Evolutionary conservation across 345 rosid genomes (phyloP).

Genomic region (Linum trigynum): DNA sequence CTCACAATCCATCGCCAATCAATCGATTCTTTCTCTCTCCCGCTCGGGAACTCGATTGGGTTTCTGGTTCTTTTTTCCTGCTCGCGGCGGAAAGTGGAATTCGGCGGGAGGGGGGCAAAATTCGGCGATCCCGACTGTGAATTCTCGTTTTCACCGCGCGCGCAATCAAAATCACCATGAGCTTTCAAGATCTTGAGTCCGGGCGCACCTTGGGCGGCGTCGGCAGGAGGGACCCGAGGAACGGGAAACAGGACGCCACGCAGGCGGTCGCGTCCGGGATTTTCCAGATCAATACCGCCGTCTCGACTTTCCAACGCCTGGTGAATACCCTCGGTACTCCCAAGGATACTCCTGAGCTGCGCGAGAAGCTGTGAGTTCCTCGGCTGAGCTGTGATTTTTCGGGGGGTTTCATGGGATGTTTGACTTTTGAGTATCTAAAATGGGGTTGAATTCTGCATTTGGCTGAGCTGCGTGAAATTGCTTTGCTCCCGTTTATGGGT

Average conservation of each 20-base stretch:
- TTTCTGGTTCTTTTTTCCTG: too few relatives aligned
- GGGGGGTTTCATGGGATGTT: neutral
- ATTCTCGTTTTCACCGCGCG: neutral
- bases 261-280: conserved; percentile 92
- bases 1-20: too few relatives aligned
- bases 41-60: too few relatives aligned
- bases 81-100: too few relatives aligned
- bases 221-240: conserved; percentile 37
- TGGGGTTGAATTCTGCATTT: too few relatives aligned
- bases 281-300: conserved; percentile 98
- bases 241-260: conserved; percentile 63
- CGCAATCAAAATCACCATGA: conserved; percentile 31
- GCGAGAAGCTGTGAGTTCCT: conserved; percentile 79
- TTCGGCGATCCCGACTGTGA: neutral
- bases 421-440: neutral
- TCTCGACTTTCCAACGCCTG: conserved; percentile 83
- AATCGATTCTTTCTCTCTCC: too few relatives aligned
- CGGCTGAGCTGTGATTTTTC: neutral
- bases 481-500: too few relatives aligned
- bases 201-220: conserved; percentile 41
- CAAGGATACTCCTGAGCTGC: conserved; percentile 88
- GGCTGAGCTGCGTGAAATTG: too few relatives aligned
- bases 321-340: conserved; percentile 97
- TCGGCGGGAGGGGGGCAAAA: too few relatives aligned
- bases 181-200: conserved; percentile 91